Conservation (phyloP, 2,329 filamentous ascomycete genomes). For the Aureobasidium leucospermi region DNA sequence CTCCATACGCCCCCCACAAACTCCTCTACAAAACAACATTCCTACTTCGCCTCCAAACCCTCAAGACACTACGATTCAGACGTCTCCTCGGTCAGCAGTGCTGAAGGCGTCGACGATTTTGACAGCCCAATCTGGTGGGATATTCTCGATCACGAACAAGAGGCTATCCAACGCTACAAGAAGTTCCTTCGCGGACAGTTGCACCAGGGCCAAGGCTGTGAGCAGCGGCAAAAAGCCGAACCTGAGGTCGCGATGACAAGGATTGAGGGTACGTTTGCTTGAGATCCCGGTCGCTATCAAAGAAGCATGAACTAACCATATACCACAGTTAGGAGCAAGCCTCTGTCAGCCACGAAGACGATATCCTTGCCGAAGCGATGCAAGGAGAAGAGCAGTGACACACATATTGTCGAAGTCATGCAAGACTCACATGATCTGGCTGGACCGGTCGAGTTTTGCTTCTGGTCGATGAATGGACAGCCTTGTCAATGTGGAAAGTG, state of each 20-base stretch:
- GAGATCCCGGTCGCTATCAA: too few relatives aligned
- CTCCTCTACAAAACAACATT: background rate
- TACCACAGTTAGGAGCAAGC: background rate
- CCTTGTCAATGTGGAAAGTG: conserved; percentile 6
- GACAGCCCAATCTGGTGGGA: conserved; percentile 2
- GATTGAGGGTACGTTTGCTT: background rate
- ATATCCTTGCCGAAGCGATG: background rate
- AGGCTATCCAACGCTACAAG: background rate
- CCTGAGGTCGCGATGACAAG: background rate
- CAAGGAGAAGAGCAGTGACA: background rate
- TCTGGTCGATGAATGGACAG: conserved; percentile 7
- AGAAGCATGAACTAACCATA: background rate
- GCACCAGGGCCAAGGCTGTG: background rate
- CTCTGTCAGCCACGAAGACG: background rate
- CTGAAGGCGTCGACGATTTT: background rate
- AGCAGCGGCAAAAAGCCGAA: background rate
- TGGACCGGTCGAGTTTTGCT: conserved; percentile 3
- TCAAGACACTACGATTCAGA: conserved; percentile 5
- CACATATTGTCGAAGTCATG: background rate
- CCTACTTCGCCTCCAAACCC: background rate
- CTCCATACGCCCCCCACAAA: background rate
- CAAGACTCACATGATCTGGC: background rate
- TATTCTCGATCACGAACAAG: background rate
- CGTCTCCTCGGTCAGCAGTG: background rate
- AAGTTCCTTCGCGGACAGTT: background rate